Evolutionary conservation across 2,329 filamentous ascomycete species (phyloP).

Genomic region (Alternaria triticimaculans): DNA sequence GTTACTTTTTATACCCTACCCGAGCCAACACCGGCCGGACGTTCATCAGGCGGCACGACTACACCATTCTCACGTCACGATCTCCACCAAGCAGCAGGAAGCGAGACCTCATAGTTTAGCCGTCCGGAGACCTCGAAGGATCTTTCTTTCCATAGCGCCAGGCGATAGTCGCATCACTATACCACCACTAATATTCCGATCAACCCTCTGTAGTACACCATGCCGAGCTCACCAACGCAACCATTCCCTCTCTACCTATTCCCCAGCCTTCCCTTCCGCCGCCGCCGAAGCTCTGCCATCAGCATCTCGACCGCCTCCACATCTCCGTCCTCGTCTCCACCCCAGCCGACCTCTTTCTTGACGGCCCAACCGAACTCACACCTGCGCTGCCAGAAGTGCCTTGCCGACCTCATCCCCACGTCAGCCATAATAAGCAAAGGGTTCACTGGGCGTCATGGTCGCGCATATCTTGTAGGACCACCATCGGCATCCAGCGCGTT

Average conservation of each 20-base stretch:
- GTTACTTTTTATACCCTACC: not conserved
- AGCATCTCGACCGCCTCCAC: constrained; percentile 34
- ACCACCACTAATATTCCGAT: not conserved
- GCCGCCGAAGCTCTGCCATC: constrained; percentile 51
- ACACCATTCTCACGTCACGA: not conserved
- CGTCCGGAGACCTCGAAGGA: not conserved
- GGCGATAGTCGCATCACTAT: not conserved
- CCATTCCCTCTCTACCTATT: constrained; percentile 53
- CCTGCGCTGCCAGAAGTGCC: constrained; percentile 65
- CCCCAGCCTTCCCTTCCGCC: constrained; percentile 47
- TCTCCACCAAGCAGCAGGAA: not conserved
- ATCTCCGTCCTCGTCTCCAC: constrained; percentile 33
- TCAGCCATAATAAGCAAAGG: constrained; percentile 69
- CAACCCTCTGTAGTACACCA: not conserved
- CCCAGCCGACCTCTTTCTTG: constrained; percentile 35
- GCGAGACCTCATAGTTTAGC: not conserved
- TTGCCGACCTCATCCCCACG: constrained; percentile 64
- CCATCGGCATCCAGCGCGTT: constrained; percentile 39
- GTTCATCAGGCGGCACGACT: not conserved
- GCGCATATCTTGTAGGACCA: constrained; percentile 67
- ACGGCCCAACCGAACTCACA: constrained; percentile 55
- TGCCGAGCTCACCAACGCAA: constrained; percentile 32
- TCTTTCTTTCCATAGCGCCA: not conserved
- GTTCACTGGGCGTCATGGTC: constrained; percentile 69
- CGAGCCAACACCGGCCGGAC: not conserved